Evolutionary conservation across 2,329 filamentous ascomycete species (phyloP), one percentile per base, ranked within the genome.

Genomic region (Lasiodiplodia sp.): DNA sequence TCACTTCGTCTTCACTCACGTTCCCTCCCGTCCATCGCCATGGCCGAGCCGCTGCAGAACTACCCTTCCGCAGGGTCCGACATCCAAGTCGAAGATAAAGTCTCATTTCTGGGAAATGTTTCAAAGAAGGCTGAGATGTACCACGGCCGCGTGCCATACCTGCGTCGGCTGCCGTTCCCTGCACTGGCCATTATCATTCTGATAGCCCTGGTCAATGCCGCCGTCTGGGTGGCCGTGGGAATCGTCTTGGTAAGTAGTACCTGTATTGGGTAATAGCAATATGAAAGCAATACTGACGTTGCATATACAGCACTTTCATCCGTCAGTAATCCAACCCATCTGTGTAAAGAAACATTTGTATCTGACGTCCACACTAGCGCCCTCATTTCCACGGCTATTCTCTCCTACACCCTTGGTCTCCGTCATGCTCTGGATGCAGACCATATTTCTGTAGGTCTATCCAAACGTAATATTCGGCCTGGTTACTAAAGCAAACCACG

Each of bases 351-450:
- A 4, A 11, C 18, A 37, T 18, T 23, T 8, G 14, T 60, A 4
- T 11, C 38, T 60, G 16, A 67, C 55, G 10, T 49, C 56, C 16
- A 14, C 7, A 74, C 76, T 69, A 87, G 85, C 0, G 82, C 85
- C 0, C 86, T 97, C 71, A 88, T 94, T 62, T 92, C 92, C 2
- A 91, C 94, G 2, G 93, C 94, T 1, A 89, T 94, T 2, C 87
- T 98, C 0, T 90, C 94, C 31, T 98, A 96, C 79, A 93, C 93
- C 0, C 87, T 98, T 12, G 95, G 95, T 2, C 86, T 98, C 14
- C 91, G 95, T 52, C 95, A 98, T 83, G 95, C 95, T n/a, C 88
- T 98, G 55, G 96, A 98, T 76, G 96, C 95, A n/a, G 95, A 98
- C 80, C 96, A 98, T 77, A 92, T 92, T 71, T 89, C 88, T 51